Evolutionary conservation across 768 basidiomycete genomes (phyloP).

Genomic region (Lepiota brunneoincarnata): DNA sequence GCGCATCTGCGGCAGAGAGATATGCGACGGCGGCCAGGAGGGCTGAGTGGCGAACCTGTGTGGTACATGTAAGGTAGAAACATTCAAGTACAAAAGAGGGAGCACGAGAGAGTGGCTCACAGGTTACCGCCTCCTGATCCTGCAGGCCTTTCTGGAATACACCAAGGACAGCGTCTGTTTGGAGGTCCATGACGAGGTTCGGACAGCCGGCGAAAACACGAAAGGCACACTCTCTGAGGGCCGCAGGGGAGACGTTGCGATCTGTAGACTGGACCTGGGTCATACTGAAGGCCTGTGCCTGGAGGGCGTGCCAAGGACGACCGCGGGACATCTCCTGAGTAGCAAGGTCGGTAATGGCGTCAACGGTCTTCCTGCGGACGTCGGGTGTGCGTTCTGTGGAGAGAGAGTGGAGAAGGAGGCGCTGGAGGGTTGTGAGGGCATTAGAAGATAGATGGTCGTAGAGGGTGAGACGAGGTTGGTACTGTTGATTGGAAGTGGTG

Average conservation of each 20-base stretch:
- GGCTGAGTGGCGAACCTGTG: slow-evolving; percentile 70
- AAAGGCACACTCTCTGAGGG: slow-evolving; percentile 60
- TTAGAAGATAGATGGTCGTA: slow-evolving; percentile 76
- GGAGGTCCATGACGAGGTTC: slow-evolving; percentile 74
- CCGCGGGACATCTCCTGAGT: slow-evolving; percentile 74
- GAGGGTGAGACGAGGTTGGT: slow-evolving; percentile 44
- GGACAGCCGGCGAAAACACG: slow-evolving; percentile 72
- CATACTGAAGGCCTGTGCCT: slow-evolving; percentile 71
- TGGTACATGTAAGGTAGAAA: background rate
- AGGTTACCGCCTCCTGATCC: slow-evolving; percentile 62
- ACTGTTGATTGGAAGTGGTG: slow-evolving; percentile 12
- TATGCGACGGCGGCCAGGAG: slow-evolving; percentile 70
- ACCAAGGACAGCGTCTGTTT: slow-evolving; percentile 63
- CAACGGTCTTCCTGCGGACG: slow-evolving; percentile 71
- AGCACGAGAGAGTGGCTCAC: slow-evolving; percentile 27
- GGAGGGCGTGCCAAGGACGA: slow-evolving; percentile 79
- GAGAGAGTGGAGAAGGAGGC: slow-evolving; percentile 68
- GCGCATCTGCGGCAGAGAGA: slow-evolving; percentile 56
- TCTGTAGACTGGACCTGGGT: slow-evolving; percentile 31
- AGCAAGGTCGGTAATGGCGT: slow-evolving; percentile 74
- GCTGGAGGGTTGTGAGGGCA: slow-evolving; percentile 65
- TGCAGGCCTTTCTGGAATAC: slow-evolving; percentile 69
- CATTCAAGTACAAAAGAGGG: slow-evolving; percentile 1
- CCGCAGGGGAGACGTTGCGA: slow-evolving; percentile 16
- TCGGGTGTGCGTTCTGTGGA: slow-evolving; percentile 52